phyloP scores from a whole-genome alignment of 2,329 filamentous ascomycete genomes.

The Alternaria tenuissima region DNA sequence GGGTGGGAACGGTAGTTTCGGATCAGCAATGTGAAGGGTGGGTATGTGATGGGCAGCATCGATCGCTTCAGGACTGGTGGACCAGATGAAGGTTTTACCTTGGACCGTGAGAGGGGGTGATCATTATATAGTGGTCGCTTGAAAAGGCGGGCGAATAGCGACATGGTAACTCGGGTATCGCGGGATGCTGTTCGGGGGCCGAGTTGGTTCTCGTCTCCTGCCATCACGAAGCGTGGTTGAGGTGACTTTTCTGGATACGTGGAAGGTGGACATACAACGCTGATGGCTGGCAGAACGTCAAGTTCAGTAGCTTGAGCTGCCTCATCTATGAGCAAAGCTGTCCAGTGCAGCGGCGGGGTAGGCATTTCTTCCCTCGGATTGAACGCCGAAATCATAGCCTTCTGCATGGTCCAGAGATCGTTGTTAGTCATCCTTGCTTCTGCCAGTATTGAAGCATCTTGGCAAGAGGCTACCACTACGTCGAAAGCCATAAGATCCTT shows the following conservation, averaged over 20 bases:
- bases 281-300: slow-evolving; percentile 52
- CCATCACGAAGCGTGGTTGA: slow-evolving; percentile 55
- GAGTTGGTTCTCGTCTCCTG: slow-evolving; percentile 57
- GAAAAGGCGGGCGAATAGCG: slow-evolving; percentile 55
- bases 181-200: slow-evolving; percentile 52
- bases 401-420: slow-evolving; percentile 51
- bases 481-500: slow-evolving; percentile 51
- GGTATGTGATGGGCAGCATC: slow-evolving; percentile 53
- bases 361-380: slow-evolving; percentile 32
- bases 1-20: slow-evolving; percentile 59
- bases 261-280: slow-evolving; percentile 50
- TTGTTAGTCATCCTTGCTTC: slow-evolving; percentile 55
- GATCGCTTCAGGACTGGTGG: slow-evolving; percentile 38
- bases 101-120: slow-evolving; percentile 53
- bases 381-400: slow-evolving; percentile 41
- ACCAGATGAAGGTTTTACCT: slow-evolving; percentile 29
- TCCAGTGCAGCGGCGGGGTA: slow-evolving; percentile 50
- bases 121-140: slow-evolving; percentile 47
- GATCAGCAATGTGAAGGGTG: slow-evolving; percentile 56
- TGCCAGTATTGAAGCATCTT: slow-evolving; percentile 53
- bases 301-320: slow-evolving; percentile 58
- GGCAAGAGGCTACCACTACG: slow-evolving; percentile 55
- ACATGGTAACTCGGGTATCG: slow-evolving; percentile 45
- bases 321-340: slow-evolving; percentile 56
- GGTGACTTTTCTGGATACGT: slow-evolving; percentile 25